These are phyloP conservation scores for Sugiyamaella neomexicana DNA, from an alignment of 1,139 yeast genomes.

Conservation along the genomic window DNA sequence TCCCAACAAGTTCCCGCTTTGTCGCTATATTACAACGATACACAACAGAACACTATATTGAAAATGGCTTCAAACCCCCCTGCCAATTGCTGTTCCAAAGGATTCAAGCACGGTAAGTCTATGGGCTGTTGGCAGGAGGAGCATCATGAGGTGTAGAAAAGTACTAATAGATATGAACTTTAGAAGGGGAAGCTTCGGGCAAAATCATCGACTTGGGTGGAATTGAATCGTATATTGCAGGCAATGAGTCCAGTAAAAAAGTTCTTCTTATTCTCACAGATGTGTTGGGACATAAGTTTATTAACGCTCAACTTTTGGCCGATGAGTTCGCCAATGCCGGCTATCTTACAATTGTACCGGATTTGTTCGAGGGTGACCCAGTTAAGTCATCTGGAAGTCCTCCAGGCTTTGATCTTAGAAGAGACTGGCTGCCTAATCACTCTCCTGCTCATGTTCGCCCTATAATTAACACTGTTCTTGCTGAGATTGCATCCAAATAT, in stretches of 20 bases:
- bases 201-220: conserved; percentile 46
- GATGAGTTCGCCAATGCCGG: conserved; percentile 66
- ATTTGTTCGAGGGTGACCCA: conserved; percentile 61
- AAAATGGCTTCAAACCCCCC: conserved; percentile 39
- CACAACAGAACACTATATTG: neutral
- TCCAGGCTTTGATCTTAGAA: conserved; percentile 42
- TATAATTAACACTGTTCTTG: conserved; percentile 49
- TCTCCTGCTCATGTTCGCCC: conserved; percentile 47
- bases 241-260: conserved; percentile 47
- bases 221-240: conserved; percentile 57
- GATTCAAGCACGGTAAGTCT: conserved; percentile 36
- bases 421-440: conserved; percentile 60
- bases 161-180: neutral
- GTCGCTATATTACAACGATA: too few species aligned
- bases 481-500: conserved; percentile 37
- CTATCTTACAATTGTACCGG: conserved; percentile 70
- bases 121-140: conserved; percentile 4
- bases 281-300: conserved; percentile 58
- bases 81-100: conserved; percentile 35
- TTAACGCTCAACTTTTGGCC: conserved; percentile 63
- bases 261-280: conserved; percentile 67
- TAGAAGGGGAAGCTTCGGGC: conserved; percentile 49
- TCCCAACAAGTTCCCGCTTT: too few species aligned
- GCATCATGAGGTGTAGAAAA: neutral
- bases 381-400: conserved; percentile 35